Base-by-base conservation (phyloP, 495 filamentous ascomycete genomes). In the Aspergillus ellipticus region DNA sequence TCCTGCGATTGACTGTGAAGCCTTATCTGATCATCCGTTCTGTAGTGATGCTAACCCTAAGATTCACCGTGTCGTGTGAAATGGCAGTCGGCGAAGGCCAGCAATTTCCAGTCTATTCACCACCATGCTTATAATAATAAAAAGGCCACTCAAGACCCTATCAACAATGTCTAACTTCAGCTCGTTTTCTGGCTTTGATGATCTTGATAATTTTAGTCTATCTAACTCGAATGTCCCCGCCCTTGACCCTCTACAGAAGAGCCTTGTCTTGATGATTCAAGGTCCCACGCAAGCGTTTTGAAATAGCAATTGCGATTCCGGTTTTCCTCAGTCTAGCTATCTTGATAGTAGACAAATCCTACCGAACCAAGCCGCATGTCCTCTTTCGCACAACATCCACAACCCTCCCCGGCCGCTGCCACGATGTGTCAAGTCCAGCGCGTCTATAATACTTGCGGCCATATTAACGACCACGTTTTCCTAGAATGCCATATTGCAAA, bases 401-500 rank as follows among this genome's bases (percentile, higher is more conserved):
- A 13, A n/a, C 0, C 35, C n/a, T 4, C 35, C n/a, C 13, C n/a
- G 2, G 8, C 35, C 6, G n/a, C n/a, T 39, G 35, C 11, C 1
- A 39, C 11, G 11, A 66, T 66, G 64, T 66, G 64, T 42, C 53
- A 58, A 3, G 56, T 64, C 6, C 56, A 61, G 35, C 58, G 64
- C 47, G 61, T 64, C 11, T 42, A 11, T 4, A 66, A 66, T 52
- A 54, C 35, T 42, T 64, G 61, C 50, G 56, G 56, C 47, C 64
- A 66, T 39, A 51, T 35, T 2, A 66, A 66, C 46, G 55, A 64
- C 51, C 64, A 66, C 54, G 52, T 66, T 51, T 17, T 50, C 19
- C 31, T 66, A 20, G 4, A 37, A 48, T 66, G 63, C 35, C 48
- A 54, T 21, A 13, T 54, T 5, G 55, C 56, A 41, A 61, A 63